Conservation (phyloP, 2,329 filamentous ascomycete species). For the Penicillium sclerotigenum region DNA sequence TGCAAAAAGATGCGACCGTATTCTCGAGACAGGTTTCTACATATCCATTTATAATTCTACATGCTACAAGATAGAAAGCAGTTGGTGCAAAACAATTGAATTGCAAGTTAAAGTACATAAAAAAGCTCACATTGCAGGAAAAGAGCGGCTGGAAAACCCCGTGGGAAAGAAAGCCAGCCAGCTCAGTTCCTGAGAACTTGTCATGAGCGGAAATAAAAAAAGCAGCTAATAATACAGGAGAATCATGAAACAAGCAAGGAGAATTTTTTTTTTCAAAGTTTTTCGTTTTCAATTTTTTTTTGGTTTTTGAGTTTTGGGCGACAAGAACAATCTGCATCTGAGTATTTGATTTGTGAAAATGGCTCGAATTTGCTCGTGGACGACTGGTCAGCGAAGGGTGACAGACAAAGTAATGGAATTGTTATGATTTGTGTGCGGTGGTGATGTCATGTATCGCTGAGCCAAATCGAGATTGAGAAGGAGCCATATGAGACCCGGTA, state of each 20-base stretch:
- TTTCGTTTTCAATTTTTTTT: background rate
- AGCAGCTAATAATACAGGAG: background rate
- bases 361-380: background rate
- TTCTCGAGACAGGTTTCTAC: background rate
- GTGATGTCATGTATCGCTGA: background rate
- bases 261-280: background rate
- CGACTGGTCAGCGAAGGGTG: no score
- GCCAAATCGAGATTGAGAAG: background rate
- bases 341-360: background rate
- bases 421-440: background rate
- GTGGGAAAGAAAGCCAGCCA: background rate
- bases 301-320: background rate
- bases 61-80: background rate
- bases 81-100: background rate
- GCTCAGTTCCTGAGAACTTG: background rate
- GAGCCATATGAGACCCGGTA: background rate
- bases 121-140: background rate
- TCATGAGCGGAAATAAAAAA: background rate
- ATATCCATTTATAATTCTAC: background rate
- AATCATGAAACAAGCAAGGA: background rate
- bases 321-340: background rate
- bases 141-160: background rate
- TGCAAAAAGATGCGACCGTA: background rate
- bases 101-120: background rate
- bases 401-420: no score